Conservation (phyloP, 371 early-diverging fungal species). For the Mucor racemosus region DNA sequence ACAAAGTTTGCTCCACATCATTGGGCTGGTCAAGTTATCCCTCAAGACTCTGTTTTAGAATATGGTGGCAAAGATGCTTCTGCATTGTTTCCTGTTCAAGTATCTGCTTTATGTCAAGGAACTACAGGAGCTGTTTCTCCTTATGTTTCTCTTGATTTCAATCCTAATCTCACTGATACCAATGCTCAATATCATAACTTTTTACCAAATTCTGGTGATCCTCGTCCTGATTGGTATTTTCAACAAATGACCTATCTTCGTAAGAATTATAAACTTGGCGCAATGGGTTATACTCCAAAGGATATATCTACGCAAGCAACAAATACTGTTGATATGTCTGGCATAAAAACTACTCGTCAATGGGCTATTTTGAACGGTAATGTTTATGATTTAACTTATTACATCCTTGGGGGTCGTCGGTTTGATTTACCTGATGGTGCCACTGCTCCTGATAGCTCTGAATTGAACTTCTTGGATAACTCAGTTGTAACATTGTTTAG, state of each 20-base stretch:
- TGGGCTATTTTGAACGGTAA: constrained; percentile 63
- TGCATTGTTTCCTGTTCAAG: constrained; percentile 78
- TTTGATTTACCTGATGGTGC: constrained; percentile 24
- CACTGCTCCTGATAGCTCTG: constrained; percentile 25
- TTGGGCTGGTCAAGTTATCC: constrained; percentile 53
- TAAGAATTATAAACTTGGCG: constrained; percentile 54
- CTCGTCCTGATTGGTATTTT: constrained; percentile 59
- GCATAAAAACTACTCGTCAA: constrained; percentile 31
- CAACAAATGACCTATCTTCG: constrained; percentile 58
- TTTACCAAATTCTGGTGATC: constrained; percentile 40
- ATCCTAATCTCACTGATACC: constrained; percentile 43
- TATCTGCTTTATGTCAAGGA: constrained; percentile 59
- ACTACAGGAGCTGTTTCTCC: constrained; percentile 39
- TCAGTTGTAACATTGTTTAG: constrained; percentile 62
- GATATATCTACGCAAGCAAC: constrained; percentile 41
- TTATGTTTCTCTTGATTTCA: constrained; percentile 44
- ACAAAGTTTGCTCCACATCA: constrained; percentile 65
- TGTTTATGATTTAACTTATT: constrained; percentile 63
- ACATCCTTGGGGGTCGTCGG: constrained; percentile 50
- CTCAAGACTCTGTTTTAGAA: constrained; percentile 54
- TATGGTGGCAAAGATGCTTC: constrained; percentile 75
- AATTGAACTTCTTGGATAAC: constrained; percentile 51
- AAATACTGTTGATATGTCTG: constrained; percentile 34
- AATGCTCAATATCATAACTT: constrained; percentile 51
- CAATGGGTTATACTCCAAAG: constrained; percentile 43